Evolutionary conservation across 2,329 filamentous ascomycete genomes (phyloP).

Genomic region (Cercospora berteroae): DNA sequence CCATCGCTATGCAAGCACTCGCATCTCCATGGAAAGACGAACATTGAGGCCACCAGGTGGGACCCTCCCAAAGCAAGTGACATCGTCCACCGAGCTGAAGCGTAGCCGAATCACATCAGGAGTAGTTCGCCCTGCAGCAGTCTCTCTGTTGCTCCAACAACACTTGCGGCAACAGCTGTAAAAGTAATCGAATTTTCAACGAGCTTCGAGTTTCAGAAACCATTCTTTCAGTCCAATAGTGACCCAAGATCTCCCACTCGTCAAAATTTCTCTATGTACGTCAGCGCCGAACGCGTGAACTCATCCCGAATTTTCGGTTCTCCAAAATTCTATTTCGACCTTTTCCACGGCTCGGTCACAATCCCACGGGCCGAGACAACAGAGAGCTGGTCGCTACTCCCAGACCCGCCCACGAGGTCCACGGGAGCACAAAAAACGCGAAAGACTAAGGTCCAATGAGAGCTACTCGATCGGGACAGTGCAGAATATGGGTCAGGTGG

Average conservation of each 20-base stretch:
- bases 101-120: background rate
- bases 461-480: background rate
- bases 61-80: background rate
- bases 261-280: background rate
- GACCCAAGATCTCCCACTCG: background rate
- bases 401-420: too few species aligned
- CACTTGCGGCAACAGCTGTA: too few species aligned
- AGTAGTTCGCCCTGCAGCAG: too few species aligned
- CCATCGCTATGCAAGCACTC: background rate
- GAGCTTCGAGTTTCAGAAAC: background rate
- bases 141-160: too few species aligned
- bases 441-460: background rate
- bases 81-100: background rate
- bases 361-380: too few species aligned
- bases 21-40: background rate
- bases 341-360: too few species aligned
- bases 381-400: too few species aligned
- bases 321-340: too few species aligned
- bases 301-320: too few species aligned
- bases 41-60: background rate
- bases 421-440: background rate
- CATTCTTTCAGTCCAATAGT: background rate
- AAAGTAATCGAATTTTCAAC: background rate
- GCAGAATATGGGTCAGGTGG: background rate
- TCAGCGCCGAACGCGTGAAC: too few species aligned